Conservation (phyloP, 2,329 filamentous ascomycete genomes). For the Colletotrichum scovillei region DNA sequence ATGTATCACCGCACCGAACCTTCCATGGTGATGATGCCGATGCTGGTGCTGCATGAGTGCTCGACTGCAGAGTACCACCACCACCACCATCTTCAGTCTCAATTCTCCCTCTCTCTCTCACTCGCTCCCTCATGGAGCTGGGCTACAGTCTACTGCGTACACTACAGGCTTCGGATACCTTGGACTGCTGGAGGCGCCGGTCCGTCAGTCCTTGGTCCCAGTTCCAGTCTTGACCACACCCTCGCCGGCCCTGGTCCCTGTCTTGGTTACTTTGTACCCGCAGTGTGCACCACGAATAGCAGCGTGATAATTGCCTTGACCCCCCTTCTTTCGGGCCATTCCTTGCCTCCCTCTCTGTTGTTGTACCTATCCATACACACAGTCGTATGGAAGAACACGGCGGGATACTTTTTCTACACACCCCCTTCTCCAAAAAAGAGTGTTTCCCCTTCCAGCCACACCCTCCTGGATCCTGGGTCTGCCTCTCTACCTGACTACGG, state of each 20-base stretch:
- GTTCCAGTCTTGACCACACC: slow-evolving; percentile 3
- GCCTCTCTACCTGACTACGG: no score
- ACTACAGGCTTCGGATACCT: no score
- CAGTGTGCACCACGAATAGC: slow-evolving; percentile 34
- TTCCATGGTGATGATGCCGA: neutral
- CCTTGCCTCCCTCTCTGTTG: slow-evolving; percentile 16
- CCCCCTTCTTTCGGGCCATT: slow-evolving; percentile 22
- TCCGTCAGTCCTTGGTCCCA: slow-evolving; percentile 8
- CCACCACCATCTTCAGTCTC: neutral
- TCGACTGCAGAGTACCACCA: neutral
- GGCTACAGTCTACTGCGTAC: no score
- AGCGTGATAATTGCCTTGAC: slow-evolving; percentile 31
- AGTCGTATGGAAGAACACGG: neutral
- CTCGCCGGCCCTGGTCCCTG: slow-evolving; percentile 21
- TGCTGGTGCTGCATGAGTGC: neutral
- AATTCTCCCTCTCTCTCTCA: neutral
- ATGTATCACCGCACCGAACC: neutral
- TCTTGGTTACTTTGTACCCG: slow-evolving; percentile 32
- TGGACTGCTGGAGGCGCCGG: neutral
- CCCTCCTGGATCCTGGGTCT: slow-evolving; percentile 4
- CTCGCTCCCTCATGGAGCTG: neutral
- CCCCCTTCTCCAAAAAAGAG: slow-evolving; percentile 24
- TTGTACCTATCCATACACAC: no score
- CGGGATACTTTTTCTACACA: neutral
- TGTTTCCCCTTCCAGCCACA: slow-evolving; percentile 35